phyloP scores from a whole-genome alignment of 345 rosid genomes.

The Syzygium aromaticum region DNA sequence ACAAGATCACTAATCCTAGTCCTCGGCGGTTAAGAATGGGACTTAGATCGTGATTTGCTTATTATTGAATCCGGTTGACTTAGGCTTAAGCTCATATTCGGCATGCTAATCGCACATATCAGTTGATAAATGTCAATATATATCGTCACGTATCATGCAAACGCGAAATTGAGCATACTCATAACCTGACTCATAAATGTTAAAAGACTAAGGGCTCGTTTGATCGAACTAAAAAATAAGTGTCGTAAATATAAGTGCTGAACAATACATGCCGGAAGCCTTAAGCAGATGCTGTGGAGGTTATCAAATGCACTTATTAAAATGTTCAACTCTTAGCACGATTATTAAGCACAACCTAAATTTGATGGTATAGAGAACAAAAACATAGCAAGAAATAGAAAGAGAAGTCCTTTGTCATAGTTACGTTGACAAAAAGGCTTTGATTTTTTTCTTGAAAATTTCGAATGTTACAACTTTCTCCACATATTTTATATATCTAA shows the following conservation, averaged over 20 bases:
- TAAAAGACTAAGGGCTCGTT: background rate
- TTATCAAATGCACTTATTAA: background rate
- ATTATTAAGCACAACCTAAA: background rate
- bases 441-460: background rate
- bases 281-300: background rate
- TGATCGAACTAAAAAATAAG: background rate
- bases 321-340: background rate
- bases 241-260: background rate
- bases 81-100: background rate
- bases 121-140: background rate
- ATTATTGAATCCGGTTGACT: background rate
- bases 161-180: background rate
- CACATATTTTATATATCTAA: background rate
- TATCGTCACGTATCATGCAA: background rate
- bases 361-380: background rate
- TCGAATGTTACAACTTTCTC: background rate
- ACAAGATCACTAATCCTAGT: background rate
- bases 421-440: background rate
- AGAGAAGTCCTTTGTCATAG: background rate
- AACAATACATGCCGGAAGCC: background rate
- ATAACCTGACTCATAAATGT: background rate
- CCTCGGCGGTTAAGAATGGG: background rate
- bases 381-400: background rate
- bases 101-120: accelerated
- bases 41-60: background rate